Conservation (phyloP, 2,329 filamentous ascomycete genomes). For the Pseudopyrenochaeta lycopersici region DNA sequence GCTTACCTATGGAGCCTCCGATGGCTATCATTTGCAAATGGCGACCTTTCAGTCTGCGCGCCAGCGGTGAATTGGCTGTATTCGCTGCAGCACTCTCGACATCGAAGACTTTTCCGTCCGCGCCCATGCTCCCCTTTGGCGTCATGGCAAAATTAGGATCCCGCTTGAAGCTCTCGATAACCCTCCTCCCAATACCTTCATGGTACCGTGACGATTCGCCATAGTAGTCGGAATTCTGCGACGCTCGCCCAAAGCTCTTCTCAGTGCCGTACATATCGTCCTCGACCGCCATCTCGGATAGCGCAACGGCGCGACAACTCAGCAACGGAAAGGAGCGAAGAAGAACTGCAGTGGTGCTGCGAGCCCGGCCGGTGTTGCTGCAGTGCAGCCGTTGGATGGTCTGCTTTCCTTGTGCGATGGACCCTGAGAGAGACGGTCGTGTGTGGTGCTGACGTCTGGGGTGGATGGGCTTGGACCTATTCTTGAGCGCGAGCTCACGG, state of each 20-base stretch:
- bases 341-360: conserved; percentile 30
- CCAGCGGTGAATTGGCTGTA: conserved; percentile 78
- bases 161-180: conserved; percentile 51
- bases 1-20: conserved; percentile 77
- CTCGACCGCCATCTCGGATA: conserved; percentile 37
- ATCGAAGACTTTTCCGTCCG: conserved; percentile 67
- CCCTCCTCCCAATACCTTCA: conserved; percentile 52
- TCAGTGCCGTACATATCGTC: conserved; percentile 50
- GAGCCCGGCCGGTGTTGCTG: conserved; percentile 25
- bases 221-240: conserved; percentile 48
- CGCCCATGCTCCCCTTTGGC: conserved; percentile 57
- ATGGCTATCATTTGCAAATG: conserved; percentile 99
- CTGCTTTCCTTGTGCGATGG: conserved; percentile 8
- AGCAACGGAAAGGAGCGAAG: conserved; percentile 3
- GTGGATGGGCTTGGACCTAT: conserved; percentile 15
- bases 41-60: conserved; percentile 62
- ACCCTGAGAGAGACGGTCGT: conserved; percentile 7
- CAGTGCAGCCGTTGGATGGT: conserved; percentile 12
- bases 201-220: conserved; percentile 47
- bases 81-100: conserved; percentile 68
- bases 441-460: conserved; percentile 13
- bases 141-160: conserved; percentile 55
- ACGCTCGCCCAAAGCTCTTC: conserved; percentile 49
- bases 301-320: conserved; percentile 9
- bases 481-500: conserved; percentile 19